Evolutionary conservation across 2,329 filamentous ascomycete genomes (phyloP), one percentile per base, ranked within the genome.

Genomic region (Botrytis cinerea): DNA sequence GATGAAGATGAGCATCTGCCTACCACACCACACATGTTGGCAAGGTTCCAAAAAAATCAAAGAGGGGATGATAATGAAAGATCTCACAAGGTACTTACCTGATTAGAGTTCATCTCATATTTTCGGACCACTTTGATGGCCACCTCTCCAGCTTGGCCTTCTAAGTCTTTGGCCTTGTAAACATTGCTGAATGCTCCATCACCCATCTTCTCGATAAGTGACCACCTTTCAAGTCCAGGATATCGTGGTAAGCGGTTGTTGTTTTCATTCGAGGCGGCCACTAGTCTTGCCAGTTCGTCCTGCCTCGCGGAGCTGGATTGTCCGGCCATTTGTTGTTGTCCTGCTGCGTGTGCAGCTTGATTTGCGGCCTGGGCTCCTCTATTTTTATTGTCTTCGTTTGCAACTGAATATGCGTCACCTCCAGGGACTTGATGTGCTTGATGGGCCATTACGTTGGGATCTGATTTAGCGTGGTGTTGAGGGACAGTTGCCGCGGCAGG

Each of bases 121-220:
- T 98, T 98, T 81, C 96, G 92, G 76, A 99, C 96, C 70, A 99
- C 96, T 84, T 99, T 99, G 87, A 99, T 98, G 78, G 95, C 96
- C 48, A 96, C 94, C 81, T 98, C 92, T 77, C 89, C 90, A 76
- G 89, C 88, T 75, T 91, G 86, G 59, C 93, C 92, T 9, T 90
- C 87, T 10, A 84, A 82, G 82, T 99, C 96, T 78, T 87, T 89
- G 54, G 96, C 96, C 57, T 93, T 91, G 83, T 98, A 99, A 77
- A 99, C 96, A 80, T 98, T 98, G 86, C 95, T 98, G 87, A 99
- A 99, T 75, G 96, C 96, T 75, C 96, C 96, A 78, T 98, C 96
- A 77, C 96, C 96, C 95, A 99, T 99, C 88, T 98, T 98, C 84
- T 97, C 95, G 70, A 96, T 74, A 48, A 98, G 85, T 71, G 92